Evolutionary conservation across 2,329 filamentous ascomycete genomes (phyloP), one percentile per base, ranked within the genome.

Genomic region (Cercospora beticola): DNA sequence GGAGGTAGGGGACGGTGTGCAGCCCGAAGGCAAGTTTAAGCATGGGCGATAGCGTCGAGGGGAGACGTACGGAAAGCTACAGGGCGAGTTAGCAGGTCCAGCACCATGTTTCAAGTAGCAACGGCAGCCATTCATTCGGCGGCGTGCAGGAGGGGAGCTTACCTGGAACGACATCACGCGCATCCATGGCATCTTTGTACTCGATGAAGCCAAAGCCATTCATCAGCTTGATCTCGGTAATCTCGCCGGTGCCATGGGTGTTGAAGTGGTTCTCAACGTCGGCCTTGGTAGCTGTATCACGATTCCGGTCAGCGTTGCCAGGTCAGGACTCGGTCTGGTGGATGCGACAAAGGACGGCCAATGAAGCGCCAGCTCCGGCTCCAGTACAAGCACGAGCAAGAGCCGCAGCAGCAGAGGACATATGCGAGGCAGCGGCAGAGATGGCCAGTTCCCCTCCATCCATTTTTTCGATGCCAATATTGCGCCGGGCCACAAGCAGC

Each of bases 181-280:
- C 95, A 84, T 99, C 95, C 91, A 97, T 92, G 68, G 93, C 89
- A 84, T 98, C 95, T 83, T 97, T 96, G 83, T 98, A 99, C 83
- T 99, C 95, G 80, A 99, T 97, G 86, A 99, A 99, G 81, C 95
- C 95, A 80, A 99, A 99, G 78, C 95, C 95, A 81, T 97, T 98
- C 95, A 99, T 99, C 73, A 99, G 89, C 86, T 99, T 99, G 85
- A 99, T 94, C 85, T 99, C 95, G 75, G 92, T 95, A 80, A 99
- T 98, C 81, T 97, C 93, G 81, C 95, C 95, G 76, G 93, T 94
- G 80, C 94, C 95, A 89, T 97, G 93, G 78, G 90, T 93, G 81
- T 90, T 90, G 84, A 99, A 99, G 83, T 98, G 94, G 77, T 90
- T 89, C 84, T 98, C 94, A 81, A 99, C 91, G 81, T 99, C 94